Evolutionary conservation across 2,329 filamentous ascomycete genomes (phyloP).

Genomic region (Venturia asperata): DNA sequence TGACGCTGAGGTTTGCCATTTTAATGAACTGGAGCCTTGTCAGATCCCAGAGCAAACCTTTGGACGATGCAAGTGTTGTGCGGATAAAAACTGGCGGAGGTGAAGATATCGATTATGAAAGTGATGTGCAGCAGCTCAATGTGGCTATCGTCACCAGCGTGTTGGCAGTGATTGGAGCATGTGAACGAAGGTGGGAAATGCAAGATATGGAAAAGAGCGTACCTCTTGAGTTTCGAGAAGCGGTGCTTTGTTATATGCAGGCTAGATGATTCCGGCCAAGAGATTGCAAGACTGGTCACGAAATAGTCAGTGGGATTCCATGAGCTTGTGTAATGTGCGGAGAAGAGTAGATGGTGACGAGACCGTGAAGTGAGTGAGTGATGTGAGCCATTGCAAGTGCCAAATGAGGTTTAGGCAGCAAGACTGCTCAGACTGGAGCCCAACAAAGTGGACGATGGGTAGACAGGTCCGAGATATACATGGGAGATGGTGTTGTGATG

Average conservation of each 20-base stretch:
- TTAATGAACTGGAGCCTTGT: conserved; percentile 13
- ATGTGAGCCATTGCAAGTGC: neutral
- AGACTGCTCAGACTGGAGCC: neutral
- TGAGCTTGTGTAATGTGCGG: too few relatives aligned
- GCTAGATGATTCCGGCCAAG: conserved; percentile 16
- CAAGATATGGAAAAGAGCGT: neutral
- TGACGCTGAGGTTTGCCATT: conserved; percentile 17
- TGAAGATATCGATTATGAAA: neutral
- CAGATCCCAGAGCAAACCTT: neutral
- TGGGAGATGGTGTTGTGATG: neutral
- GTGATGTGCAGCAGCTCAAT: conserved; percentile 2
- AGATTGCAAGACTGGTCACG: conserved; percentile 14
- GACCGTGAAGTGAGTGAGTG: neutral
- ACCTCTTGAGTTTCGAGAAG: conserved; percentile 15
- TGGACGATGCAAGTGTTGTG: neutral
- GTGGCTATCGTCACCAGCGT: neutral
- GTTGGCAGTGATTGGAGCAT: conserved; percentile 7
- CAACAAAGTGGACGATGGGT: neutral
- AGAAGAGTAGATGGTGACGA: neutral
- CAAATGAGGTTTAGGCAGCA: conserved; percentile 3
- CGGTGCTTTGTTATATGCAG: conserved; percentile 14
- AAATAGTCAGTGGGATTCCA: conserved; percentile 4
- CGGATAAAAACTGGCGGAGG: neutral
- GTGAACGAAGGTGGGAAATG: neutral
- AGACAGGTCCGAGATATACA: neutral